Evolutionary conservation across 495 filamentous ascomycete species (phyloP).

Genomic region (Lasiosphaeria miniovina): DNA sequence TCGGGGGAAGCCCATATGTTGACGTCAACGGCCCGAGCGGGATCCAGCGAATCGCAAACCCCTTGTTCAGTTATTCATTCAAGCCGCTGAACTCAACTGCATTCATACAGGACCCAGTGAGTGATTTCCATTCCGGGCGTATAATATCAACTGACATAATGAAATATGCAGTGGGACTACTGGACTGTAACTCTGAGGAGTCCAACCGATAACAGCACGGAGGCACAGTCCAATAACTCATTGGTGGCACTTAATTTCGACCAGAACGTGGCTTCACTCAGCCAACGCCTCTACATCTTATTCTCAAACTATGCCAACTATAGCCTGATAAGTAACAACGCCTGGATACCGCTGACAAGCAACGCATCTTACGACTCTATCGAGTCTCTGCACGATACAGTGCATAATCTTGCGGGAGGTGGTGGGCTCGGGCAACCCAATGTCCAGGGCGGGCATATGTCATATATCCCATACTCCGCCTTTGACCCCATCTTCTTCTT

Average conservation of each 20-base stretch:
- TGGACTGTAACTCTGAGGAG: constrained; percentile 50
- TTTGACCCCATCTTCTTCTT: constrained; percentile 77
- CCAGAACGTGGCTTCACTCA: constrained; percentile 38
- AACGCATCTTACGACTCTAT: constrained; percentile 51
- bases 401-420: constrained; percentile 58
- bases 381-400: constrained; percentile 62
- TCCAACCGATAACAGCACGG: constrained; percentile 39
- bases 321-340: constrained; percentile 56
- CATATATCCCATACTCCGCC: constrained; percentile 59
- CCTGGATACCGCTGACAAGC: constrained; percentile 37
- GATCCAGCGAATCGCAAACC: constrained; percentile 54
- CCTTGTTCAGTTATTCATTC: constrained; percentile 60
- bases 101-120: constrained; percentile 44
- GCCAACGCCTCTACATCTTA: constrained; percentile 57
- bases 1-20: constrained; percentile 43
- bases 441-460: constrained; percentile 58
- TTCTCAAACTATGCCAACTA: constrained; percentile 58
- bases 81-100: constrained; percentile 47
- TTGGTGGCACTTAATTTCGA: constrained; percentile 48
- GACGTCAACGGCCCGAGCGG: constrained; percentile 53
- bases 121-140: constrained; percentile 15
- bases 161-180: constrained; percentile 24
- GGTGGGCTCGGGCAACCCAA: constrained; percentile 17
- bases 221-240: constrained; percentile 51
- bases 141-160: neutral